These are phyloP conservation scores for Potentilla sterilis DNA, from an alignment of 306 rosid species.

Conservation along the genomic window DNA sequence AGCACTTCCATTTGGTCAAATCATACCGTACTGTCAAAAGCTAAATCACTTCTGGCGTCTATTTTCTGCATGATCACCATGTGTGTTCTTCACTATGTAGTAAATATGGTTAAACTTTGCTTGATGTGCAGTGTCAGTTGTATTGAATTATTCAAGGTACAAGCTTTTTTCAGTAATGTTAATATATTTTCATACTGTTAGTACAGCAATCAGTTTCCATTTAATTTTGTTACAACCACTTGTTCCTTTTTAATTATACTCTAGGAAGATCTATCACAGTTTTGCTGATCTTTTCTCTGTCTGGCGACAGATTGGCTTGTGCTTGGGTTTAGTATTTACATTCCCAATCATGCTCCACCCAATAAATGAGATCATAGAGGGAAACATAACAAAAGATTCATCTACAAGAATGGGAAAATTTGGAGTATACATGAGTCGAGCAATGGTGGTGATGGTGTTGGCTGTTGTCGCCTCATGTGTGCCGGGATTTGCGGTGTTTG, in stretches of 20 bases:
- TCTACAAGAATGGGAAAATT: conserved; percentile 27
- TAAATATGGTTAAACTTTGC: neutral
- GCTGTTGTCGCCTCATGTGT: conserved; percentile 61
- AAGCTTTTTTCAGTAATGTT: neutral
- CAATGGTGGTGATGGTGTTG: conserved; percentile 58
- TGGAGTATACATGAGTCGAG: conserved; percentile 47
- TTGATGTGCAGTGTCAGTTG: neutral
- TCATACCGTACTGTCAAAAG: neutral
- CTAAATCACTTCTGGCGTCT: neutral
- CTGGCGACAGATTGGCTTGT: conserved; percentile 65
- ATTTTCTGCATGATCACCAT: neutral
- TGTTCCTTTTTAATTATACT: neutral
- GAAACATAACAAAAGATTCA: conserved; percentile 34
- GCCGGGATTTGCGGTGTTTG: conserved; percentile 69
- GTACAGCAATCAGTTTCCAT: neutral
- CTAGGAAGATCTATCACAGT: neutral
- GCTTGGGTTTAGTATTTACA: conserved; percentile 76
- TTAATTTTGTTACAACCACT: neutral
- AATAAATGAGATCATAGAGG: conserved; percentile 77
- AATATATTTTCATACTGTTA: neutral
- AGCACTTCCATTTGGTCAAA: neutral
- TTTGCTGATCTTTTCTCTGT: conserved; percentile 7
- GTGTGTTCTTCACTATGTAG: neutral
- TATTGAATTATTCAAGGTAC: neutral
- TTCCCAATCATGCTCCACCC: conserved; percentile 91